Conservation (phyloP, 2,329 filamentous ascomycete species). For the Fusarium sp. region DNA sequence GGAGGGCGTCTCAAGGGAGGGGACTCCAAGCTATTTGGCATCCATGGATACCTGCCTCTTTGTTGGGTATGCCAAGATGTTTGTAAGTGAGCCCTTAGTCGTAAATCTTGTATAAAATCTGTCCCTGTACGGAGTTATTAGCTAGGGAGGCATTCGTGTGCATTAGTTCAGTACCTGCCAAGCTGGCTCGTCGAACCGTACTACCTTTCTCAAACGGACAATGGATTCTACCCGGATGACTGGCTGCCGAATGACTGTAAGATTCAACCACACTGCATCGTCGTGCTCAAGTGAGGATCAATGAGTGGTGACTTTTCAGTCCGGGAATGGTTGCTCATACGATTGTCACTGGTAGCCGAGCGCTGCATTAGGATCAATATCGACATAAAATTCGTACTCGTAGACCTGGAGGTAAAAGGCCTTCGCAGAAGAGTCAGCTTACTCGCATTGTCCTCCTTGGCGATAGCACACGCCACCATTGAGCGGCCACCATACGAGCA, state of each 20-base stretch:
- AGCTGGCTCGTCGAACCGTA: neutral
- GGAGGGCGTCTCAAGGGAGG: neutral
- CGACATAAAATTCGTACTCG: neutral
- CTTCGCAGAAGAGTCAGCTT: neutral
- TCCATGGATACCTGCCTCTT: neutral
- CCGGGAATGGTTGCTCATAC: neutral
- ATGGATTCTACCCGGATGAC: neutral
- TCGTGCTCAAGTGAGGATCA: neutral
- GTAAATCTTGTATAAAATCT: neutral
- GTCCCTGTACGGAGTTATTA: neutral
- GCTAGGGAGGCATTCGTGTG: neutral
- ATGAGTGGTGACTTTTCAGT: neutral
- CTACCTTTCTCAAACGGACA: neutral
- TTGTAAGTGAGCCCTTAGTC: neutral
- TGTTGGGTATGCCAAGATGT: neutral
- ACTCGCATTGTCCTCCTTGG: neutral
- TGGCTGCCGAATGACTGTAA: neutral
- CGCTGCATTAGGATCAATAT: neutral
- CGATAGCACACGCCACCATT: neutral
- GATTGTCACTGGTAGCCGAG: neutral
- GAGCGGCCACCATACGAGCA: neutral
- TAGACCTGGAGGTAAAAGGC: neutral
- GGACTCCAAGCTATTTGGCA: neutral
- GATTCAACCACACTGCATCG: neutral
- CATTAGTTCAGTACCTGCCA: neutral